Evolutionary conservation across 306 rosid genomes (phyloP).

Genomic region (Gillenia trifoliata): DNA sequence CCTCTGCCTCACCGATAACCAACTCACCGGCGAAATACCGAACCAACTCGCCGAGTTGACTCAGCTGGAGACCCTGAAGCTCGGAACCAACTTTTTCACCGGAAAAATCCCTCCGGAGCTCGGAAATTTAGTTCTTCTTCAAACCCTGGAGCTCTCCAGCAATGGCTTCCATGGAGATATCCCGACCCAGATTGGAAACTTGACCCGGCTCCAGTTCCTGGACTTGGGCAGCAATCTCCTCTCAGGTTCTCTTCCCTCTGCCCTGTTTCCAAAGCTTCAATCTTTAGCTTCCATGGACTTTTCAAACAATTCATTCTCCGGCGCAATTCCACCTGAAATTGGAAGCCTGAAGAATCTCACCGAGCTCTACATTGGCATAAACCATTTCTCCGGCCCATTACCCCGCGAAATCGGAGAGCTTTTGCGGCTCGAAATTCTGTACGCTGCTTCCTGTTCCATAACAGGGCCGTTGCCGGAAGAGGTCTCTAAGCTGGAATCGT

Average conservation of each 20-base stretch:
- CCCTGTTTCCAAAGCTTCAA: constrained; percentile 46
- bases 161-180: constrained; percentile 55
- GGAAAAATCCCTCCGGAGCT: constrained; percentile 60
- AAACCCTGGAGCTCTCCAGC: constrained; percentile 63
- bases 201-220: constrained; percentile 51
- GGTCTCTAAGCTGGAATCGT: constrained; percentile 48
- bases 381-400: constrained; percentile 61
- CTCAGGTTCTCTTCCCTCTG: constrained; percentile 64
- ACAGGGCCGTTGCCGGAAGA: constrained; percentile 89
- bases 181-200: constrained; percentile 59
- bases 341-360: constrained; percentile 56
- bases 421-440: constrained; percentile 48
- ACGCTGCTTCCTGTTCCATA: constrained; percentile 55
- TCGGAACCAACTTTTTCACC: constrained; percentile 50
- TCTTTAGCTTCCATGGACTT: constrained; percentile 68
- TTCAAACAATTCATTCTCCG: constrained; percentile 81
- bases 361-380: constrained; percentile 61
- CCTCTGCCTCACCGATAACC: constrained; percentile 34
- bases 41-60: constrained; percentile 30
- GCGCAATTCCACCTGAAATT: constrained; percentile 60
- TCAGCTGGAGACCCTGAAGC: constrained; percentile 44
- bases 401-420: constrained; percentile 75
- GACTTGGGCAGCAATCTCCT: constrained; percentile 72
- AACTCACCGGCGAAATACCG: constrained; percentile 39
- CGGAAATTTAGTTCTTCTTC: constrained; percentile 34